Evolutionary conservation across 2,329 filamentous ascomycete species (phyloP).

Genomic region (Trichocomaceae sp.): DNA sequence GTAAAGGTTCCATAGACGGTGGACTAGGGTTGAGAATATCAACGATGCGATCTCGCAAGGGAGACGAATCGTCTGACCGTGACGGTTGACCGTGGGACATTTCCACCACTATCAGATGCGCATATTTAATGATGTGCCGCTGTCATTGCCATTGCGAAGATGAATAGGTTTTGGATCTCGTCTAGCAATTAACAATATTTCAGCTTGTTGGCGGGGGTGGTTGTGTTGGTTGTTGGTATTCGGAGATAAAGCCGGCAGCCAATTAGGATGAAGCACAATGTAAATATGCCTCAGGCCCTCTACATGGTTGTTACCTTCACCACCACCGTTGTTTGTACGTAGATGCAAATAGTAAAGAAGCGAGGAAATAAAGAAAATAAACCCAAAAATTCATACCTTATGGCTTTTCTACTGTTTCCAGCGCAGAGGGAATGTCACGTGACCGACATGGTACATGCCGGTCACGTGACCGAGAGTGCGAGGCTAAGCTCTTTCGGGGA

Average conservation of each 20-base stretch:
- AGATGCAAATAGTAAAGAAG: not conserved
- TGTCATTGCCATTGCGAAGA: not conserved
- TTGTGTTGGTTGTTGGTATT: no score
- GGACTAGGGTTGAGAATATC: constrained; percentile 25
- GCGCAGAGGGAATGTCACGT: not conserved
- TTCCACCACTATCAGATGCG: not conserved
- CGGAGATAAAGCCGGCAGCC: constrained; percentile 1
- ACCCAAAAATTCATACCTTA: no score
- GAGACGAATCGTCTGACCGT: constrained; percentile 6
- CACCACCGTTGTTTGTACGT: not conserved
- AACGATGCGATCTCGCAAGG: constrained; percentile 25
- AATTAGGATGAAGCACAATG: constrained; percentile 1
- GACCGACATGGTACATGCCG: not conserved
- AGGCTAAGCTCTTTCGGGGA: not conserved
- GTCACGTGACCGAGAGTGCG: not conserved
- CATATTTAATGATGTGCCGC: not conserved
- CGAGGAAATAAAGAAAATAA: not conserved
- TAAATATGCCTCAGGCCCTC: not conserved
- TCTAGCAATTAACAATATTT: no score
- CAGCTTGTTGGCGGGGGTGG: no score
- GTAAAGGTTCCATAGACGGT: constrained; percentile 8
- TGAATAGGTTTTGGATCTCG: not conserved
- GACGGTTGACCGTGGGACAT: constrained; percentile 8
- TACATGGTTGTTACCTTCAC: no score
- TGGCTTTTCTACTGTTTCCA: no score